Percentiles rank a stretch among this genome's conserved stretches.
These are phyloP conservation scores for Cicer bijugum DNA, from an alignment of 306 rosid species.

Conservation along the genomic window DNA sequence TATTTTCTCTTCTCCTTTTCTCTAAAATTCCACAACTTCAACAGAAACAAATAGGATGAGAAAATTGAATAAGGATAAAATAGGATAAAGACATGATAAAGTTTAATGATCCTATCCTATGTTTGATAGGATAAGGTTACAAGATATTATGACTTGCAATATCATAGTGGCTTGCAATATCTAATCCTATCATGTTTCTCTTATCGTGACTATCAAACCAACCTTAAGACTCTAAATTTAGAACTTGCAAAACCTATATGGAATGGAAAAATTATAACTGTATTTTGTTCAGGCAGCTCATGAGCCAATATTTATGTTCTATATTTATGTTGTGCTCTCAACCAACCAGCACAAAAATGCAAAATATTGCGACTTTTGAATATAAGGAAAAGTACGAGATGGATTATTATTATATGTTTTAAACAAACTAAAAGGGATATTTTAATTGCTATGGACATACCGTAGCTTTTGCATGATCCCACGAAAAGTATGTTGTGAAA, in stretches of 20 bases:
- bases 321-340: constrained; percentile 31
- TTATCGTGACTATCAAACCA: too few species aligned
- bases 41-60: too few species aligned
- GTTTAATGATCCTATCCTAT: too few species aligned
- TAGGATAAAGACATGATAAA: too few species aligned
- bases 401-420: not conserved
- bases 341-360: constrained; percentile 36
- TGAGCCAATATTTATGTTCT: constrained; percentile 9
- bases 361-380: constrained; percentile 14
- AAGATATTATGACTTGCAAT: too few species aligned
- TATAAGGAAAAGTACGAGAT: constrained; percentile 11
- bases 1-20: too few species aligned
- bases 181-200: too few species aligned
- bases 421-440: constrained; percentile 14
- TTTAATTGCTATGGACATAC: constrained; percentile 58
- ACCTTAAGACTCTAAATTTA: constrained; percentile 3
- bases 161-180: too few species aligned
- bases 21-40: too few species aligned
- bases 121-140: too few species aligned
- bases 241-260: constrained; percentile 28
- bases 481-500: constrained; percentile 90
- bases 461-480: constrained; percentile 79
- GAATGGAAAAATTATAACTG: constrained; percentile 1
- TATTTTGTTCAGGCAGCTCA: constrained; percentile 3
- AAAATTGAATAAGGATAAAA: too few species aligned